A percentile compares a stretch with the other conserved stretches of the same genome.
These are phyloP conservation scores for Neofusicoccum laricinum DNA, from an alignment of 2,329 filamentous ascomycete species.

Conservation along the genomic window DNA sequence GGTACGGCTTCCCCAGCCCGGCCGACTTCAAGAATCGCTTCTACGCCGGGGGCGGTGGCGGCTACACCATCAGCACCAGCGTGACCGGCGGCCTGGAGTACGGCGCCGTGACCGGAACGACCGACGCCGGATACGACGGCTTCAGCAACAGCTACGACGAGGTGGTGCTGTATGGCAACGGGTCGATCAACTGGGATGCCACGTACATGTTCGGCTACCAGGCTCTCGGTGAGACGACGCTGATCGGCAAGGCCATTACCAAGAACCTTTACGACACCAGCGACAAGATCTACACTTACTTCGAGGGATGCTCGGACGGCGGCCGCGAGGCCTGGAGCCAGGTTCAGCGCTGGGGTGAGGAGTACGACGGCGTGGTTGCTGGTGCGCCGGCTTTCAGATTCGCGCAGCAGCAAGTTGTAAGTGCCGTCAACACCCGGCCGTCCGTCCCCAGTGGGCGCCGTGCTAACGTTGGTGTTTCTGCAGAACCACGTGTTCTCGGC, in stretches of 20 bases:
- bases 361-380: conserved; percentile 47
- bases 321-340: conserved; percentile 50
- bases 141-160: conserved; percentile 42
- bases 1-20: conserved; percentile 45
- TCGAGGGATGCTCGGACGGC: conserved; percentile 55
- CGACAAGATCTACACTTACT: conserved; percentile 46
- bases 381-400: conserved; percentile 50
- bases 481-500: conserved; percentile 39
- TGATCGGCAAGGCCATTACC: conserved; percentile 46
- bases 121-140: conserved; percentile 51
- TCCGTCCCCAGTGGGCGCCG: too few species aligned
- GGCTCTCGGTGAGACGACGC: conserved; percentile 52
- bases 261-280: conserved; percentile 35
- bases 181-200: conserved; percentile 51
- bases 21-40: conserved; percentile 46
- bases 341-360: conserved; percentile 50
- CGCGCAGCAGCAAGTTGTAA: conserved; percentile 43
- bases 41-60: conserved; percentile 48
- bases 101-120: conserved; percentile 49
- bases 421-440: neutral
- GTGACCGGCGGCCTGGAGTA: conserved; percentile 43
- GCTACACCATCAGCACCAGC: conserved; percentile 44
- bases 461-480: neutral
- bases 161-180: conserved; percentile 40
- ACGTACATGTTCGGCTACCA: conserved; percentile 52